Evolutionary conservation across 257 asterid species (phyloP), one percentile per base, ranked within the genome.

Genomic region (Penstemon newberryi): DNA sequence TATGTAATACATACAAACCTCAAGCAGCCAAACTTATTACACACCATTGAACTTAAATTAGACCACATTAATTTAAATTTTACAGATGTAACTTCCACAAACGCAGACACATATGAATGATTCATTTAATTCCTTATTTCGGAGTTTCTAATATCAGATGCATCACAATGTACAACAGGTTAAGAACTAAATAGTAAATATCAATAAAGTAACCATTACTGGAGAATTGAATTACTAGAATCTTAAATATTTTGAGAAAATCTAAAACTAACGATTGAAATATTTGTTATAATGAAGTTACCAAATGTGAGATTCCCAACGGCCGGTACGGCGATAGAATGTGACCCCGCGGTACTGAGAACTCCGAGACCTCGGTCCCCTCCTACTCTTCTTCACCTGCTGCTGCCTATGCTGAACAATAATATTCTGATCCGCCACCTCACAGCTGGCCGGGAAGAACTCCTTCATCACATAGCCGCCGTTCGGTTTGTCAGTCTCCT

Each of bases 221-320:
- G 33, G 33, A 25, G 33, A 25, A 25, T 25, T 25, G 33, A 25
- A 25, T 25, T 25, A 25, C 33, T 25, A 25, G 33, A 25, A 25
- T 25, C 33, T 25, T 25, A 25, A 25, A 25, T 25, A 25, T 25
- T 25, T 25, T 1, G 33, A 25, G 33, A 25, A 25, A 25, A 25
- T 25, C 33, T 25, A 25, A 25, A 25, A 25, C 33, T 1, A 25
- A 25, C 33, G 33, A 25, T 25, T 25, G 33, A 25, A 25, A 25
- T 25, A 25, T 25, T 2, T 1, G 33, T 25, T 25, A 25, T 25
- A 7, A 13, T 15, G 46, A 7, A 49, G 73, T 58, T 56, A 93
- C 99, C 99, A 93, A 83, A 93, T 93, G 84, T 93, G 99, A 63
- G 99, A 93, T 75, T 93, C 99, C 99, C 99, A 93, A 77, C 99